Conservation (phyloP, 225 moss, liverwort and hornwort genomes). For the Straminergon stramineum region DNA sequence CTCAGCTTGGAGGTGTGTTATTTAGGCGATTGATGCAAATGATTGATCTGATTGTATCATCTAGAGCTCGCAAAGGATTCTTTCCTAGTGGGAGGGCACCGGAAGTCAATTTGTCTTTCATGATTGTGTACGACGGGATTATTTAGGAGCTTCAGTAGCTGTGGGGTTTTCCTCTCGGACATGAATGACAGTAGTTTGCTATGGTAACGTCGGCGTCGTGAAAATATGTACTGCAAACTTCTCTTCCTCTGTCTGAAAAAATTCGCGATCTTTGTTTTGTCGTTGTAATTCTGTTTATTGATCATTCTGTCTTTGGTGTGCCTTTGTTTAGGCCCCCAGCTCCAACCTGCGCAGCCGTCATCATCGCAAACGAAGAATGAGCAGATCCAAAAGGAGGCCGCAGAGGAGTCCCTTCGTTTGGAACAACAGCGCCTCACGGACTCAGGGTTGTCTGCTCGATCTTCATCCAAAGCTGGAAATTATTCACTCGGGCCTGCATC, state of each 20-base stretch:
- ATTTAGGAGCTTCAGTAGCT: background rate
- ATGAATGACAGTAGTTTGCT: background rate
- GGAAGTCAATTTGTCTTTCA: background rate
- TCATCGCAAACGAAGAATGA: slow-evolving; percentile 46
- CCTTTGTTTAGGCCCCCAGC: slow-evolving; percentile 43
- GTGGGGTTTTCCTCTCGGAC: background rate
- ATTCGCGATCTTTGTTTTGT: background rate
- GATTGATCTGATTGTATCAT: background rate
- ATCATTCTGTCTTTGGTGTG: background rate
- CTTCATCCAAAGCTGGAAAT: slow-evolving; percentile 33
- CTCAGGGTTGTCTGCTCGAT: slow-evolving; percentile 14
- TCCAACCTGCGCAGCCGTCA: slow-evolving; percentile 77
- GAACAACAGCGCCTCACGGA: slow-evolving; percentile 40
- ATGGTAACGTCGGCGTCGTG: background rate
- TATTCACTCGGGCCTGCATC: slow-evolving; percentile 36
- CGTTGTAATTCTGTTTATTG: background rate
- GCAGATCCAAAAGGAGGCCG: slow-evolving; percentile 20
- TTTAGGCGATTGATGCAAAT: background rate
- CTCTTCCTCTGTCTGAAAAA: background rate
- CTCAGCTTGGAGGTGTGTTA: slow-evolving; percentile 58
- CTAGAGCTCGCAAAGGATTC: background rate
- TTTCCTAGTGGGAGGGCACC: background rate
- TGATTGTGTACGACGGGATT: background rate
- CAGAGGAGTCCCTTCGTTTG: slow-evolving; percentile 21
- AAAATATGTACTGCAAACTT: background rate